These are phyloP conservation scores for Corymbia calophylla DNA, from an alignment of 441 rosid genomes.

Conservation along the genomic window DNA sequence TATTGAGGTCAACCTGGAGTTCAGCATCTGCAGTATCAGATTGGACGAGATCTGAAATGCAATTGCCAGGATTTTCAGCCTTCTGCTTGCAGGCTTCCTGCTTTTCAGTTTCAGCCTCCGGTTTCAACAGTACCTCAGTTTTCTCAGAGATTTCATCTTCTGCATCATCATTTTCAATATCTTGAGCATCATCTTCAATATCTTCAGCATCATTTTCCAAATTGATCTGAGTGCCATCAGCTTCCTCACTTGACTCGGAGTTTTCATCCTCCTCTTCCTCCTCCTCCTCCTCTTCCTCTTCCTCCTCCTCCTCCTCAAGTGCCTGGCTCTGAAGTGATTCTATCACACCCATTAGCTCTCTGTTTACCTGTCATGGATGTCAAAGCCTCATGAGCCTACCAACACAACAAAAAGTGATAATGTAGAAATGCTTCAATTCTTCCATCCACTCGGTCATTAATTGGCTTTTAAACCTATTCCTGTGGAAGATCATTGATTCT, in stretches of 20 bases:
- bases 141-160: neutral
- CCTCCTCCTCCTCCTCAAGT: neutral
- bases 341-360: conserved; percentile 50
- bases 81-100: neutral
- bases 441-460: neutral
- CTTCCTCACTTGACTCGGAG: neutral
- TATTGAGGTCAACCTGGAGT: neutral
- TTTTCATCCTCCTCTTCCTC: conserved; percentile 4
- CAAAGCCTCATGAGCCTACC: neutral
- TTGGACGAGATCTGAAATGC: neutral
- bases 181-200: neutral
- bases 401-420: neutral
- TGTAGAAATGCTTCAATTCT: neutral
- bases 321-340: conserved; percentile 27
- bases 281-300: conserved; percentile 8
- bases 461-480: neutral
- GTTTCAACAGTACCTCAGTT: neutral
- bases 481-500: neutral
- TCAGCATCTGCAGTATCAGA: neutral
- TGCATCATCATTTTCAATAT: conserved; percentile 1
- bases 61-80: neutral
- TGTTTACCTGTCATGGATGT: conserved; percentile 37
- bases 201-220: neutral
- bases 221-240: neutral
- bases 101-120: neutral